These are phyloP conservation scores for Aciculoconidium aculeatum DNA, from an alignment of 805 yeast genomes.

Conservation along the genomic window DNA sequence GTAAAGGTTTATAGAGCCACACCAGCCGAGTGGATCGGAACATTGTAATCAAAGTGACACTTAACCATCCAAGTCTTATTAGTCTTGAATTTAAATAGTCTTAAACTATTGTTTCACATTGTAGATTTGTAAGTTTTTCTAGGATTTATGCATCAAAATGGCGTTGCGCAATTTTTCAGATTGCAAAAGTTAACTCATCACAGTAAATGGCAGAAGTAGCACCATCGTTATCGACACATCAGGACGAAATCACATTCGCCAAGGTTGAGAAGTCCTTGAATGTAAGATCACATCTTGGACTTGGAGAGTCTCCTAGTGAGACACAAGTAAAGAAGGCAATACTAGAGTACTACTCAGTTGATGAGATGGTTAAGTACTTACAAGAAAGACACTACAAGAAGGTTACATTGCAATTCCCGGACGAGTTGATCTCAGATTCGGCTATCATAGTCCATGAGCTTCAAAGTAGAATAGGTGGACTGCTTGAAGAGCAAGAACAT, in stretches of 20 bases:
- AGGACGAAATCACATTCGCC: conserved; percentile 52
- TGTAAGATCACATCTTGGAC: conserved; percentile 21
- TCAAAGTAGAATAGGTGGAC: conserved; percentile 30
- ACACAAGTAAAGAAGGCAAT: conserved; percentile 29
- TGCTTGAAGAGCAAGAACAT: neutral
- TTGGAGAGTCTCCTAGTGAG: conserved; percentile 19
- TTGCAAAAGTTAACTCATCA: too few relatives aligned
- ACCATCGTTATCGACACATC: conserved; percentile 69
- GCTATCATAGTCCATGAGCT: conserved; percentile 57
- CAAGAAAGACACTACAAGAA: conserved; percentile 33
- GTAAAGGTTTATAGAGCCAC: conserved; percentile 45
- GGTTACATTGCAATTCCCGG: conserved; percentile 90
- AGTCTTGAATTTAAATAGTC: too few relatives aligned
- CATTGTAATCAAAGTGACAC: conserved; percentile 6
- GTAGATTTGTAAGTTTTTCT: too few relatives aligned
- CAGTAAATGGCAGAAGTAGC: conserved; percentile 11
- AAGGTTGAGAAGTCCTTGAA: conserved; percentile 35
- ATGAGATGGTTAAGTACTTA: conserved; percentile 40
- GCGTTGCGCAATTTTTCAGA: too few relatives aligned
- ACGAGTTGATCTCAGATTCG: conserved; percentile 69
- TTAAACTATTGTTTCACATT: too few relatives aligned
- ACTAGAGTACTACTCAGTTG: conserved; percentile 49
- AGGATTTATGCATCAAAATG: too few relatives aligned
- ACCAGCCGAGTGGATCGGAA: conserved; percentile 39
- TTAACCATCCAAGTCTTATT: too few relatives aligned